A percentile compares a stretch with the other conserved stretches of the same genome.
Conservation (phyloP, 2,329 filamentous ascomycete genomes). For the Tolypocladium paradoxum region DNA sequence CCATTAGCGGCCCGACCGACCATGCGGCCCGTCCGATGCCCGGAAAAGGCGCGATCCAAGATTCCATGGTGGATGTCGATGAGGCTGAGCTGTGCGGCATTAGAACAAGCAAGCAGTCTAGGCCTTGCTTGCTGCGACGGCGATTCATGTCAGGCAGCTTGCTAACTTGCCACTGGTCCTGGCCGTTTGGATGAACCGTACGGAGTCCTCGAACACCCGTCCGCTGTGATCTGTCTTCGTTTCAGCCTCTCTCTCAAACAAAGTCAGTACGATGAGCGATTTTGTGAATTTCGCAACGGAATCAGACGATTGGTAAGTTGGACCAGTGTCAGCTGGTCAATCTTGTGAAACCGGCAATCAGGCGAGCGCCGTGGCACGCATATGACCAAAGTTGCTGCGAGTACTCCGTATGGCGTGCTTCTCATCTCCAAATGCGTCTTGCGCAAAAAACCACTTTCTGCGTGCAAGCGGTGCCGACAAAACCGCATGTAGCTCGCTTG, state of each 20-base stretch:
- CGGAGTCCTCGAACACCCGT: too few relatives aligned
- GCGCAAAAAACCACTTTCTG: background rate
- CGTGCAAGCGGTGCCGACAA: background rate
- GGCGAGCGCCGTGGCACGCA: too few relatives aligned
- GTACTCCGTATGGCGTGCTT: background rate
- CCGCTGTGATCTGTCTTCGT: background rate
- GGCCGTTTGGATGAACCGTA: background rate
- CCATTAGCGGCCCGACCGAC: background rate
- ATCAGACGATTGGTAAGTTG: background rate
- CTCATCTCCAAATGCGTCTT: background rate
- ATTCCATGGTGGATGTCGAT: background rate
- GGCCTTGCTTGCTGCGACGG: background rate
- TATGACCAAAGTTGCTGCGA: background rate
- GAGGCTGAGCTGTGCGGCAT: background rate
- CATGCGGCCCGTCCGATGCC: background rate
- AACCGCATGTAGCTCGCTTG: background rate
- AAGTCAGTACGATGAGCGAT: background rate
- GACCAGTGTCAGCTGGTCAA: background rate
- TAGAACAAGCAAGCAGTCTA: background rate
- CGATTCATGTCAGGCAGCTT: background rate
- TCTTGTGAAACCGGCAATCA: background rate
- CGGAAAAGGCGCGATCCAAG: background rate
- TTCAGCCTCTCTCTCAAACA: background rate
- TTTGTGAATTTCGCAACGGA: background rate
- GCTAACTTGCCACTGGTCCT: background rate